Percentiles rank a stretch among this genome's conserved stretches.
Evolutionary conservation across 305 asterid genomes (phyloP).

Genomic region (Withania somnifera): DNA sequence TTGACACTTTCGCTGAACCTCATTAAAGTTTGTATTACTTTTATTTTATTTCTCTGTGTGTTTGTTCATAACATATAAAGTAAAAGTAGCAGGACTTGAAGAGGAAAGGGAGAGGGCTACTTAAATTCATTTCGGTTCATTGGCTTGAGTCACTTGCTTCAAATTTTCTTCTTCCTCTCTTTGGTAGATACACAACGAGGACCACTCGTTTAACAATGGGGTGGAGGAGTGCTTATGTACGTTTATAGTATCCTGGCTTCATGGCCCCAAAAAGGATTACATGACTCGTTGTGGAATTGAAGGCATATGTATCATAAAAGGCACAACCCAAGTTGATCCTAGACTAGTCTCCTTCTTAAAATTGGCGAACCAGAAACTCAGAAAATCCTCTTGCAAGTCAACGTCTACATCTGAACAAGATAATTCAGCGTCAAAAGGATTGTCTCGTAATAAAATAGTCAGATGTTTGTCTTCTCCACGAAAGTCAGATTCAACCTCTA

Average conservation of each 20-base stretch:
- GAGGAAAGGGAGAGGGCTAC: not conserved
- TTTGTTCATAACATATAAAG: not conserved
- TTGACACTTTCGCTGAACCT: not conserved
- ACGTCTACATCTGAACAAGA: not conserved
- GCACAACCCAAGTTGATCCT: constrained; percentile 21
- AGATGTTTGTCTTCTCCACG: not conserved
- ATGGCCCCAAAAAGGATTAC: constrained; percentile 36
- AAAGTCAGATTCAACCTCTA: not conserved
- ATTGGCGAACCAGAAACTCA: constrained; percentile 26
- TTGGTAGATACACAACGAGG: constrained; percentile 28
- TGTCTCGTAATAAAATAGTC: not conserved
- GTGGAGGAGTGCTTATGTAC: constrained; percentile 49
- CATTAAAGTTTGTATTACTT: not conserved
- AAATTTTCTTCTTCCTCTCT: not conserved
- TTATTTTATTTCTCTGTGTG: not conserved
- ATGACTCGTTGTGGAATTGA: constrained; percentile 19
- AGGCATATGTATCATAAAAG: constrained; percentile 20
- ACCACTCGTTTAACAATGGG: constrained; percentile 25
- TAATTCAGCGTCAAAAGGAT: constrained; percentile 8
- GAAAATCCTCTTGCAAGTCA: constrained; percentile 10
- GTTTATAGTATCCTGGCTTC: constrained; percentile 42
- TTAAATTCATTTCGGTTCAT: not conserved
- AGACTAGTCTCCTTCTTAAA: constrained; percentile 22
- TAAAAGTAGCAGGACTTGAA: not conserved
- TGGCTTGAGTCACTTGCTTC: not conserved